Evolutionary conservation across 768 basidiomycete species (phyloP), one percentile per base, ranked within the genome.

Genomic region (Royoungia palumana): DNA sequence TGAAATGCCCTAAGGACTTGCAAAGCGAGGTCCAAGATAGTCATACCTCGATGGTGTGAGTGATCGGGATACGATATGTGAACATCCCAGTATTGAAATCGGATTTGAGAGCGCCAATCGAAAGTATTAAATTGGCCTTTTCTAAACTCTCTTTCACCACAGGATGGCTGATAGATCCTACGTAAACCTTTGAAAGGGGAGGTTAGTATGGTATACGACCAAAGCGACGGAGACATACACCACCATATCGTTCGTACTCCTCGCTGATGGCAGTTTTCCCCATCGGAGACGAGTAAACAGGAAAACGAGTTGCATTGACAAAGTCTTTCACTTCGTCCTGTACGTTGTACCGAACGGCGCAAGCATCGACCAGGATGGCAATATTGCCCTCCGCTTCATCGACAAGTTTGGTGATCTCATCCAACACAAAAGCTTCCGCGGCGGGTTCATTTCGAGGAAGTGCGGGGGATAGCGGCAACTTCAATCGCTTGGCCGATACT

Each of bases 41-140:
- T 56, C 32, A 13, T 55, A 85, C 87, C 74, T 89, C 89, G 53
- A 90, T 72, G 13, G 80, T 82, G 35, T 73, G 74, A 11, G 67
- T 64, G 0, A 72, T 72, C 5, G 84, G 81, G 39, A 86, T 82
- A 42, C 77, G 79, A 59, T 88, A 90, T 0, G 86, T 85, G 67
- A 91, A 93, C 65, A 86, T 87, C 27, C 90, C 92, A 1, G 88
- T 89, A 67, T 94, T 94, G 73, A 90, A 92, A 65, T 94, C 91
- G 39, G 78, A 82, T 62, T 79, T 80, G 42, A 89, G 70, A 1
- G 72, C 50, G 5, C 89, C 89, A 49, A 94, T 71, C 12, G 86
- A 87, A 12, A 94, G 61, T 43, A 90, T 81, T 36, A 94, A 72
- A 55, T 84, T 87, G 5, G 89, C 82, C 3, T 63, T 72, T 67